Evolutionary conservation across 768 basidiomycete genomes (phyloP), one percentile per base, ranked within the genome.

Genomic region (Agrocybe praecox): DNA sequence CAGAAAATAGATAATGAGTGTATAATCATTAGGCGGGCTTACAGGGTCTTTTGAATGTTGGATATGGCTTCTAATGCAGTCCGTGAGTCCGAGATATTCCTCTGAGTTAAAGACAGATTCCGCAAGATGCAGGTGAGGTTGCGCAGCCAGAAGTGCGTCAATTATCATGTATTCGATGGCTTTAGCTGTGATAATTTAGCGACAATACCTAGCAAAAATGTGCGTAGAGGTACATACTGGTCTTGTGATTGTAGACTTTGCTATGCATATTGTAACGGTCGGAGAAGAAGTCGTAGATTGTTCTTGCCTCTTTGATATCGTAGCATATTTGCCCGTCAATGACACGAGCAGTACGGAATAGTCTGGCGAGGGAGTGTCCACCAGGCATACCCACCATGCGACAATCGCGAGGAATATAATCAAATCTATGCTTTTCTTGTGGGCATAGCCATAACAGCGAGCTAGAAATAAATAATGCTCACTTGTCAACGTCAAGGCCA

Each of bases 401-500:
- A 0, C 82, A 83, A 64, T 94, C 92, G 2, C 92, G 78, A 6
- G 81, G 74, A 53, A 94, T 88, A 60, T 94, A 94, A 65, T 94
- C 92, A 52, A 91, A 89, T 62, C 91, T 92, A 21, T 5, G 36
- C 14, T 40, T 12, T n/a, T 6, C 36, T 8, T 34, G 12, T 15
- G 14, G 36, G n/a, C 22, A 36, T 19, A 19, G 46, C 18, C 18
- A n/a, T 55, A 8, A 55, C 50, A 26, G 49, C 19, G 12, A 19
- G 50, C 17, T 21, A 45, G 51, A 44, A 52, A 42, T 17, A 49
- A 32, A 18, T 10, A 43, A 55, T 5, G 32, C 11, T 57, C 55
- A 90, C 92, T 92, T 92, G 78, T 94, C 92, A 7, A 94, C 92
- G 64, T 94, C 92, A 4, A 94, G 77, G 0, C 92, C 92, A 56